A percentile compares a stretch with the other conserved stretches of the same genome.
Evolutionary conservation across 2,329 filamentous ascomycete species (phyloP).

Genomic region (Rutstroemia sp.): DNA sequence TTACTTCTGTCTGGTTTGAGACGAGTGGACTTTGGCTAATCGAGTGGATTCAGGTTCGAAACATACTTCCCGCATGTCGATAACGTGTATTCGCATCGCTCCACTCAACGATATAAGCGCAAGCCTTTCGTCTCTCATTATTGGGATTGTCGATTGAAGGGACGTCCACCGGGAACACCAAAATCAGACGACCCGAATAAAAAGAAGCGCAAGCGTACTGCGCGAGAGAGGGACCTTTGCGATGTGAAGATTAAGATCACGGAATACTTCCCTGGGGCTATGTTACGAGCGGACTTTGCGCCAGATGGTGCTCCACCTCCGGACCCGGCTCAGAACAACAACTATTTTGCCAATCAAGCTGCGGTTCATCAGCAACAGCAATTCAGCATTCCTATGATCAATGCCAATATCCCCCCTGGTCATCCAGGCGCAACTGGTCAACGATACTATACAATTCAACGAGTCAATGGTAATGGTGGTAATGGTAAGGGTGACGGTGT

Average conservation of each 20-base stretch:
- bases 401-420: constrained; percentile 32
- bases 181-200: constrained; percentile 75
- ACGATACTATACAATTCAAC: constrained; percentile 66
- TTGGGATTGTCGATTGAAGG: constrained; percentile 78
- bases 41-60: constrained; percentile 49
- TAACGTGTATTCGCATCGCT: constrained; percentile 79
- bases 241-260: constrained; percentile 85
- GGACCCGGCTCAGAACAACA: constrained; percentile 21
- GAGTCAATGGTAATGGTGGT: constrained; percentile 68
- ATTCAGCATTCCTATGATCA: constrained; percentile 39
- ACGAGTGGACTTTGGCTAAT: constrained; percentile 9
- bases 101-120: constrained; percentile 72
- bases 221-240: constrained; percentile 71
- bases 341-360: constrained; percentile 26
- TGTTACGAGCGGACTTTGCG: constrained; percentile 28
- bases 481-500: constrained; percentile 66
- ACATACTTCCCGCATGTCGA: constrained; percentile 79
- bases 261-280: constrained; percentile 59
- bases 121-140: constrained; percentile 80
- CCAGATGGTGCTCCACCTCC: constrained; percentile 23
- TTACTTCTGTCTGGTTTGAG: constrained; percentile 8
- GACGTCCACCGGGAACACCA: constrained; percentile 68
- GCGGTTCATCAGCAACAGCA: constrained; percentile 21
- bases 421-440: constrained; percentile 43
- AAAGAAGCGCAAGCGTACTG: constrained; percentile 72